Conservation (phyloP, 345 rosid species). For the Rhizophora apiculata region DNA sequence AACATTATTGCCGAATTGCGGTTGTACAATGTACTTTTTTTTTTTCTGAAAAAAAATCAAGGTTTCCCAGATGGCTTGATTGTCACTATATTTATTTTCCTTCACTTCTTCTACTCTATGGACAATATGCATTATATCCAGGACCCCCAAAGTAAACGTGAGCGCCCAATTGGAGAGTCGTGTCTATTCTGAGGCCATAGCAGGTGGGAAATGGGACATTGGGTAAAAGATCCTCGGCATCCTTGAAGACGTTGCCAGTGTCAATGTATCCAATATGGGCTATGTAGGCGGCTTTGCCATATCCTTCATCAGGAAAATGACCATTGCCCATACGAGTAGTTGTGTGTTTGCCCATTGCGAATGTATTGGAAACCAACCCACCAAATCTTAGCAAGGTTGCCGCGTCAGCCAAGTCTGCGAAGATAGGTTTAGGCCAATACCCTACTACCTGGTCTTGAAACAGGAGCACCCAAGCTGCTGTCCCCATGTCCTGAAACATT, state of each 20-base stretch:
- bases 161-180: too few relatives aligned
- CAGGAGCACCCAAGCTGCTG: constrained; percentile 11
- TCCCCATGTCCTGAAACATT: neutral
- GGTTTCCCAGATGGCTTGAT: too few relatives aligned
- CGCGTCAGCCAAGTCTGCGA: neutral
- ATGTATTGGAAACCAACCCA: neutral
- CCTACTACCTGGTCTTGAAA: neutral
- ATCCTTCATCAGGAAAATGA: constrained; percentile 10
- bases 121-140: too few relatives aligned
- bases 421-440: constrained; percentile 12
- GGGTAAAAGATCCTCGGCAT: neutral
- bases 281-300: constrained; percentile 4
- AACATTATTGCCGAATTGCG: too few relatives aligned
- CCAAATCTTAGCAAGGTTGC: neutral
- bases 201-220: too few relatives aligned
- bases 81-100: too few relatives aligned
- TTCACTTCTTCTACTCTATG: too few relatives aligned
- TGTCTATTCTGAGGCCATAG: too few relatives aligned
- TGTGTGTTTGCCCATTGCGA: neutral
- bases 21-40: too few relatives aligned
- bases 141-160: too few relatives aligned
- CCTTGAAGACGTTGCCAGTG: neutral
- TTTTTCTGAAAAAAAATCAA: too few relatives aligned
- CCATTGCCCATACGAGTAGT: constrained; percentile 20
- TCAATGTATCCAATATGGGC: neutral